Evolutionary conservation across 129 eudicot species (phyloP).

Genomic region (Flaveria linearis): DNA sequence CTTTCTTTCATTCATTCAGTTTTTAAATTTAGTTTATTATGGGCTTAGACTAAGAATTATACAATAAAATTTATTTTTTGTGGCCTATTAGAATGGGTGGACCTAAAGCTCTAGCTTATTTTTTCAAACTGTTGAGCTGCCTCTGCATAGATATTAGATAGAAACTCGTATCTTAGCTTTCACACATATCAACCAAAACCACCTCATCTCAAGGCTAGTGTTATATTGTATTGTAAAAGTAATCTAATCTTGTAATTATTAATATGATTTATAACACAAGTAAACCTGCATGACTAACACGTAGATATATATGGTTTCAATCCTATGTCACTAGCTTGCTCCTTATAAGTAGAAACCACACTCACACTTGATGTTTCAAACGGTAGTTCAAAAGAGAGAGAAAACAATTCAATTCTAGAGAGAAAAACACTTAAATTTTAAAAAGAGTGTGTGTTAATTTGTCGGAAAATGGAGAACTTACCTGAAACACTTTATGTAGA

Average conservation of each 20-base stretch:
- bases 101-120: no score
- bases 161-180: background rate
- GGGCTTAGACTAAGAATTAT: no score
- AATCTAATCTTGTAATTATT: background rate
- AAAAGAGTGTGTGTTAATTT: conserved; percentile 12
- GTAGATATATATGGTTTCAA: conserved; percentile 2
- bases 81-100: no score
- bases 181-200: background rate
- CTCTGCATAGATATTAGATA: no score
- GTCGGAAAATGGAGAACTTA: conserved; percentile 34
- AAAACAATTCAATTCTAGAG: no score
- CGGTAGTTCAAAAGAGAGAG: conserved; percentile 3
- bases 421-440: conserved; percentile 2
- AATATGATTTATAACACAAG: background rate
- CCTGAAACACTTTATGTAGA: conserved; percentile 38
- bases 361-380: background rate
- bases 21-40: no score
- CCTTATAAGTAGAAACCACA: conserved; percentile 8
- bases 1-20: no score
- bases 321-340: background rate
- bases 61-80: no score
- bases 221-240: background rate
- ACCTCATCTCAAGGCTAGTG: background rate
- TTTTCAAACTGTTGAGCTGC: no score
- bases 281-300: conserved; percentile 27